These are phyloP conservation scores for Hyaloscypha hepaticicola DNA, from an alignment of 495 filamentous ascomycete species.

Conservation along the genomic window DNA sequence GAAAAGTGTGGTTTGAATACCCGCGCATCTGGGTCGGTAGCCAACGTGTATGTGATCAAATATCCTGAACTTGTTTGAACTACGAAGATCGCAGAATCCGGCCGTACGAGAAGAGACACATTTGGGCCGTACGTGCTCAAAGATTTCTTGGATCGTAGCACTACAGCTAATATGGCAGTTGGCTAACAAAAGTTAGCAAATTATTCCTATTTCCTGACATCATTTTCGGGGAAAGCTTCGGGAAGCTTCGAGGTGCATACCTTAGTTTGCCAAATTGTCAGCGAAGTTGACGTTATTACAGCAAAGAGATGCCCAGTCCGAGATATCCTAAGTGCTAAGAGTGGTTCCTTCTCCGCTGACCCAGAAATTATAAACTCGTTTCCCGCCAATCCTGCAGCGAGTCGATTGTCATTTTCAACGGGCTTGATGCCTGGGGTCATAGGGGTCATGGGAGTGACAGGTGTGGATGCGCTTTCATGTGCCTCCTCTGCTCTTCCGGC, in stretches of 20 bases:
- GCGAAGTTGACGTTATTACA: conserved; percentile 75
- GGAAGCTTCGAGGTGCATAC: conserved; percentile 47
- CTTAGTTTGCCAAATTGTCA: conserved; percentile 95
- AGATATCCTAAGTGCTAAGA: conserved; percentile 74
- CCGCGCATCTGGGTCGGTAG: conserved; percentile 74
- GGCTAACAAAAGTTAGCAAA: conserved; percentile 55
- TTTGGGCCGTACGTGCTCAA: conserved; percentile 83
- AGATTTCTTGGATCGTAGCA: conserved; percentile 76
- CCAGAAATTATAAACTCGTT: conserved; percentile 24
- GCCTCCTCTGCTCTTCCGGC: conserved; percentile 19
- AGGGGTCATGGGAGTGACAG: conserved; percentile 44
- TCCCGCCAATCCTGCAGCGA: conserved; percentile 21
- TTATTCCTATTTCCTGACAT: conserved; percentile 20
- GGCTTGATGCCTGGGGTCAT: conserved; percentile 51
- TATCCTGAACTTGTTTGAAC: conserved; percentile 87
- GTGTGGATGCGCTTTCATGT: conserved; percentile 21
- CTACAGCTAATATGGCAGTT: conserved; percentile 80
- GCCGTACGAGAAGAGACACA: conserved; percentile 78
- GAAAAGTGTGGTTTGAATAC: conserved; percentile 83
- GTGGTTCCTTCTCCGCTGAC: conserved; percentile 48
- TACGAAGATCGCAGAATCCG: conserved; percentile 87
- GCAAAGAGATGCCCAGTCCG: conserved; percentile 85
- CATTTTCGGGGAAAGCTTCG: neutral
- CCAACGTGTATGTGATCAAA: conserved; percentile 90
- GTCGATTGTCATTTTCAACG: conserved; percentile 45